Percentiles rank a stretch among this genome's conserved stretches.
phyloP scores from a whole-genome alignment of 2,329 filamentous ascomycete species.

The Neocatenulostroma microsporum region DNA sequence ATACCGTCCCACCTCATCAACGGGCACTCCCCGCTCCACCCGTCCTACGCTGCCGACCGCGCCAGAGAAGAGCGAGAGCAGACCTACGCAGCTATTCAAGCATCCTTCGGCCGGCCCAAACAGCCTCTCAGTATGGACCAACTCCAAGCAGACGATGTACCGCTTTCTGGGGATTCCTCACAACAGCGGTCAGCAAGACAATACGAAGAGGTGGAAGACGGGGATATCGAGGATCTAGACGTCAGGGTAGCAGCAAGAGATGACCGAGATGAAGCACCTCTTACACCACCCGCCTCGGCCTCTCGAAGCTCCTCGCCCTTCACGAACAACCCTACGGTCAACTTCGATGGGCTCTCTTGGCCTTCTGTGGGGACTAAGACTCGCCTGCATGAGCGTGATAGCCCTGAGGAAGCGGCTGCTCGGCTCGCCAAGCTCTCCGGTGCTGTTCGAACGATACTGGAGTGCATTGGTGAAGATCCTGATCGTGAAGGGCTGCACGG shows the following conservation, averaged over 20 bases:
- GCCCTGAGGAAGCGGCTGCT: constrained; percentile 50
- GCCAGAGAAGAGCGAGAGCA: constrained; percentile 48
- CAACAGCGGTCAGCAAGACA: constrained; percentile 16
- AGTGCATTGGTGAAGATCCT: constrained; percentile 59
- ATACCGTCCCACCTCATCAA: constrained; percentile 52
- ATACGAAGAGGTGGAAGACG: constrained; percentile 38
- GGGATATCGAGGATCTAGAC: constrained; percentile 29
- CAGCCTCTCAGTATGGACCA: constrained; percentile 35
- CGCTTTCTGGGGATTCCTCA: constrained; percentile 5
- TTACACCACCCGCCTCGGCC: constrained; percentile 46
- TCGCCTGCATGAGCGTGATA: constrained; percentile 29
- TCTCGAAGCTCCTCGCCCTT: constrained; percentile 45
- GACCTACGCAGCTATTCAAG: constrained; percentile 51
- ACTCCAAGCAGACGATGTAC: constrained; percentile 8
- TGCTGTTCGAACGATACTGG: constrained; percentile 55
- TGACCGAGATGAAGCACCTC: constrained; percentile 44
- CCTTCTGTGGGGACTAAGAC: constrained; percentile 36
- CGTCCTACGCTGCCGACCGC: constrained; percentile 38
- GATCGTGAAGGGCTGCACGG: constrained; percentile 56
- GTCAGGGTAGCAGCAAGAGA: constrained; percentile 38
- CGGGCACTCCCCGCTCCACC: constrained; percentile 45
- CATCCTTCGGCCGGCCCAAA: constrained; percentile 46
- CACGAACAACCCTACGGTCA: constrained; percentile 45
- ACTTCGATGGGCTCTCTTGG: constrained; percentile 51
- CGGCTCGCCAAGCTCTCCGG: constrained; percentile 54